phyloP scores from a whole-genome alignment of 371 early-diverging fungal species.

The Sporodiniella umbellata region DNA sequence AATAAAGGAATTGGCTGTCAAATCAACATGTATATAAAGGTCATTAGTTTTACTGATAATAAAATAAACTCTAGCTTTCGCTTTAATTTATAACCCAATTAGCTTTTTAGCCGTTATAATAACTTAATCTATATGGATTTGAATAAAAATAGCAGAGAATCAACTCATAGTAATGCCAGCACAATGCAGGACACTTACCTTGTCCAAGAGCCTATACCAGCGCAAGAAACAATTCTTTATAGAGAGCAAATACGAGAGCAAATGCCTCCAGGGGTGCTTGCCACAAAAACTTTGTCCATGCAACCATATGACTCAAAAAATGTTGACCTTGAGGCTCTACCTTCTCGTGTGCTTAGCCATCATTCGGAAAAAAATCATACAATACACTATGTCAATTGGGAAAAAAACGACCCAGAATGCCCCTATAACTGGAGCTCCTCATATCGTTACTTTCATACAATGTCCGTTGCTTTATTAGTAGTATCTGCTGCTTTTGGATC shows the following conservation, averaged over 20 bases:
- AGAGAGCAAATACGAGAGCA: constrained; percentile 22
- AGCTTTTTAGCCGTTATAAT: too few species aligned
- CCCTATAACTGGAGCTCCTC: constrained; percentile 38
- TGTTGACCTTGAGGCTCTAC: constrained; percentile 10
- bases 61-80: neutral
- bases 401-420: constrained; percentile 37
- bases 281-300: constrained; percentile 17
- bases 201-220: constrained; percentile 15
- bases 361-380: constrained; percentile 18
- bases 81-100: too few species aligned
- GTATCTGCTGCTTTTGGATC: constrained; percentile 44
- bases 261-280: constrained; percentile 19
- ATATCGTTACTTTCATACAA: constrained; percentile 29
- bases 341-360: constrained; percentile 8
- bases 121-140: neutral
- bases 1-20: neutral
- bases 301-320: constrained; percentile 16
- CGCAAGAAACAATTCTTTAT: constrained; percentile 15
- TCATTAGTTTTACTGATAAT: neutral
- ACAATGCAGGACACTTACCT: constrained; percentile 13
- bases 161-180: constrained; percentile 9
- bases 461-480: constrained; percentile 33
- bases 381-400: constrained; percentile 33
- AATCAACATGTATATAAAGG: neutral
- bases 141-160: neutral